Conservation (phyloP, 352 stramenopile species). For the Pythium sp. region DNA sequence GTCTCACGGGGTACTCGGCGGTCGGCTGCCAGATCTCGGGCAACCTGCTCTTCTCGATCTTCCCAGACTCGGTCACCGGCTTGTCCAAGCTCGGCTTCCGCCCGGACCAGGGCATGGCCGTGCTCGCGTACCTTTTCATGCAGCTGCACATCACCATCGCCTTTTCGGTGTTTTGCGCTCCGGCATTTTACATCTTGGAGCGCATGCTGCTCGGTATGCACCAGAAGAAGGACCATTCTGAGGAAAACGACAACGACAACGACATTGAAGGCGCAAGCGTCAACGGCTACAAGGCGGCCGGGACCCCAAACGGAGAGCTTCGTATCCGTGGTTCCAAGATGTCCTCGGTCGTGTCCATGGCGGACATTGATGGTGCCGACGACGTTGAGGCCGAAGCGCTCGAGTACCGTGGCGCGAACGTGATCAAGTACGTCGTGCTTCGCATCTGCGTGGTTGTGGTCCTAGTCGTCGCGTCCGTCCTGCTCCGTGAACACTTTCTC, state of each 20-base stretch:
- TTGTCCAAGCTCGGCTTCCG: constrained; percentile 28
- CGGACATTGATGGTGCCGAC: constrained; percentile 4
- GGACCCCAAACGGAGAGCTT: neutral
- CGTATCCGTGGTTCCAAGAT: constrained; percentile 1
- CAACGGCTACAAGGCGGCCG: neutral
- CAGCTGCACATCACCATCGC: constrained; percentile 31
- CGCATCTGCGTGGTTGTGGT: constrained; percentile 19
- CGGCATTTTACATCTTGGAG: constrained; percentile 27
- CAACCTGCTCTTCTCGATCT: constrained; percentile 21
- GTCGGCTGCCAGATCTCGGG: constrained; percentile 54
- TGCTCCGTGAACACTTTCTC: constrained; percentile 20
- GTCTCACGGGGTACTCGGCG: constrained; percentile 33
- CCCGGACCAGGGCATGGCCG: constrained; percentile 24
- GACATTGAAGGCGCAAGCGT: neutral
- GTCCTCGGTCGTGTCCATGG: constrained; percentile 18
- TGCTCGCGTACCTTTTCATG: constrained; percentile 23
- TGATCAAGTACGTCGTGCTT: constrained; percentile 18
- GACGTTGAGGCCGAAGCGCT: neutral
- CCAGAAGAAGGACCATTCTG: constrained; percentile 8
- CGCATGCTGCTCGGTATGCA: constrained; percentile 26
- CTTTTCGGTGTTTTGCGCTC: constrained; percentile 25
- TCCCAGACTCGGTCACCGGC: constrained; percentile 11
- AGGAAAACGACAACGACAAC: neutral
- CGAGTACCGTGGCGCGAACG: constrained; percentile 16
- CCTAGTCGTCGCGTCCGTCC: constrained; percentile 20